Conservation (phyloP, 495 filamentous ascomycete species). For the Aspergillus egyptiacus region DNA sequence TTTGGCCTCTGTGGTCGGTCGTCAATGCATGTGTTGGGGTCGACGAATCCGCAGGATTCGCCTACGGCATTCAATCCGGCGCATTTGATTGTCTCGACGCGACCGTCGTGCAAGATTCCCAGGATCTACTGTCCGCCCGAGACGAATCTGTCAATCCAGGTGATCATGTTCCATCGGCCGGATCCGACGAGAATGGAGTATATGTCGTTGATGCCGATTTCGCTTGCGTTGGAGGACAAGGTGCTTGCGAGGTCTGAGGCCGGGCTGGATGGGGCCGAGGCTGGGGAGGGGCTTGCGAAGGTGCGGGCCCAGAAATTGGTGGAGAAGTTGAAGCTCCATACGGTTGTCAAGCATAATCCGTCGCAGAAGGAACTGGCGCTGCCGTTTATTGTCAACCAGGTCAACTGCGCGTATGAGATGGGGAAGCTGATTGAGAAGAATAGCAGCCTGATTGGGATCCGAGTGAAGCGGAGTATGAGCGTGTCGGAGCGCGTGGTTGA, state of each 20-base stretch:
- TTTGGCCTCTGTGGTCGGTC: conserved; percentile 77
- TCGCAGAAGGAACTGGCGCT: conserved; percentile 80
- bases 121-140: conserved; percentile 63
- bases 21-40: conserved; percentile 79
- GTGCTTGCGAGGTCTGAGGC: conserved; percentile 22
- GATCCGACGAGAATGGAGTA: conserved; percentile 92
- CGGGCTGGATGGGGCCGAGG: conserved; percentile 29
- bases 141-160: conserved; percentile 62
- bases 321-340: conserved; percentile 87
- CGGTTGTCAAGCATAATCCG: conserved; percentile 65
- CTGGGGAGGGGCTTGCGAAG: conserved; percentile 57
- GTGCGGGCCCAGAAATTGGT: conserved; percentile 57
- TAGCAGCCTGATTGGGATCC: conserved; percentile 69
- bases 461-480: conserved; percentile 77
- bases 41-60: conserved; percentile 55
- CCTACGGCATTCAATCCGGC: conserved; percentile 54
- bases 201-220: conserved; percentile 84
- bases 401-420: conserved; percentile 93
- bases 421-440: conserved; percentile 81
- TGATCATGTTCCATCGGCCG: conserved; percentile 83
- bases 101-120: conserved; percentile 53
- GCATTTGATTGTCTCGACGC: conserved; percentile 64
- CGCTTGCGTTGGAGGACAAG: conserved; percentile 81
- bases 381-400: conserved; percentile 80
- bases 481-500: conserved; percentile 94